phyloP scores from a whole-genome alignment of 805 yeast species.

The Torulaspora delbrueckii region DNA sequence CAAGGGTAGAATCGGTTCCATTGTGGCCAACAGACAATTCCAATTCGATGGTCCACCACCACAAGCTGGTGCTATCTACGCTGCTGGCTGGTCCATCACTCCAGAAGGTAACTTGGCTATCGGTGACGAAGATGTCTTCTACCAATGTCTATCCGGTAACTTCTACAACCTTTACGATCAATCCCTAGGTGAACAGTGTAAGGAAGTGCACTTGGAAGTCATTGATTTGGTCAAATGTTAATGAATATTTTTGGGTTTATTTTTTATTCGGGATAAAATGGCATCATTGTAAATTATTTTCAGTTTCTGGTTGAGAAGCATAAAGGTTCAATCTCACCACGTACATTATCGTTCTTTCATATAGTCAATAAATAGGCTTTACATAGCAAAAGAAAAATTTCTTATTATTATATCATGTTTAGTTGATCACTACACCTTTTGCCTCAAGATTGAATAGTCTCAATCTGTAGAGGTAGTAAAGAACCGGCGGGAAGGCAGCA shows the following conservation, averaged over 20 bases:
- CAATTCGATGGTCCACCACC: constrained; percentile 87
- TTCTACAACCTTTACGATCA: constrained; percentile 76
- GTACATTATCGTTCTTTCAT: constrained; percentile 10
- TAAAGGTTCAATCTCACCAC: constrained; percentile 2
- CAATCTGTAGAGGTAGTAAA: constrained; percentile 9
- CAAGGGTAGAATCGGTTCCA: constrained; percentile 67
- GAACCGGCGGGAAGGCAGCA: constrained; percentile 18
- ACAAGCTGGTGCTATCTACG: constrained; percentile 70
- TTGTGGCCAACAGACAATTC: constrained; percentile 80
- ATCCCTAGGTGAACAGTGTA: constrained; percentile 57
- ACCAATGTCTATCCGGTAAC: constrained; percentile 70
- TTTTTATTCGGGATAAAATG: constrained; percentile 7
- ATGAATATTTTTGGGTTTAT: constrained; percentile 54
- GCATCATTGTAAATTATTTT: constrained; percentile 14
- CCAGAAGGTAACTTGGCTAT: constrained; percentile 59
- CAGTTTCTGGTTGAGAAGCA: background rate
- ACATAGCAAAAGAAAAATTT: background rate
- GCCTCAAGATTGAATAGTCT: constrained; percentile 9
- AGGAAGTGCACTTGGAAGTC: constrained; percentile 54
- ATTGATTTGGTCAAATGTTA: constrained; percentile 56
- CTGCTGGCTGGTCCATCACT: constrained; percentile 59
- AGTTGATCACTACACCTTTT: constrained; percentile 10
- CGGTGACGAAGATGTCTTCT: constrained; percentile 58
- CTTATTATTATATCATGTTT: background rate
- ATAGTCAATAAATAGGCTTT: constrained; percentile 2